These are phyloP conservation scores for Thermothielavioides terrestris DNA, from an alignment of 495 filamentous ascomycete genomes.

Conservation along the genomic window DNA sequence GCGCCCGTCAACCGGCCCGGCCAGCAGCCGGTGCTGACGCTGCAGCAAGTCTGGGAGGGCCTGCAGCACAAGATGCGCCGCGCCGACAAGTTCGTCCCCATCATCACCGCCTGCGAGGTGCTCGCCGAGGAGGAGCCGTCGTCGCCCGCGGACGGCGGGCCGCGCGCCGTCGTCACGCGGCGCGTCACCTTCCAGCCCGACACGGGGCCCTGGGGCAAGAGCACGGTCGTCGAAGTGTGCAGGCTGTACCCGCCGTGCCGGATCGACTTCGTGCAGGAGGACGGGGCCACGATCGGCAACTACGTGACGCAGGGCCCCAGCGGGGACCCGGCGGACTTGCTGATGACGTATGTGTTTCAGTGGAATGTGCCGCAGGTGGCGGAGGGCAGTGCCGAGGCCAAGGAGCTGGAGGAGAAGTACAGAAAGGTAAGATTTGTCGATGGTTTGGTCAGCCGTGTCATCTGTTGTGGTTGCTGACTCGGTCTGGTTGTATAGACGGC, in stretches of 20 bases:
- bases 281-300: constrained; percentile 31
- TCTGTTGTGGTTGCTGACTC: constrained; percentile 15
- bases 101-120: constrained; percentile 29
- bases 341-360: constrained; percentile 35
- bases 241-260: constrained; percentile 25
- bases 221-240: constrained; percentile 22
- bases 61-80: constrained; percentile 33
- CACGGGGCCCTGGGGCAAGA: constrained; percentile 4
- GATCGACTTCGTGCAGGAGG: constrained; percentile 30
- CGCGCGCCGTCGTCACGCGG: constrained; percentile 22
- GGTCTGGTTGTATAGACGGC: constrained; percentile 21
- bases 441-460: not conserved
- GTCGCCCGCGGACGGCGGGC: constrained; percentile 5
- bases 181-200: constrained; percentile 24
- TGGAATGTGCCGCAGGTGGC: constrained; percentile 26
- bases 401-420: constrained; percentile 22
- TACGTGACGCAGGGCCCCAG: constrained; percentile 23
- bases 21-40: constrained; percentile 22
- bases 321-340: constrained; percentile 20
- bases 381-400: constrained; percentile 23
- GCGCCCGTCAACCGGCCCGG: constrained; percentile 33
- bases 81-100: constrained; percentile 33
- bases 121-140: constrained; percentile 11
- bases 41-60: constrained; percentile 33
- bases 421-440: constrained; percentile 24